These are phyloP conservation scores for Oryza meridionalis DNA, from an alignment of 176 grass and related monocot species.

Conservation along the genomic window DNA sequence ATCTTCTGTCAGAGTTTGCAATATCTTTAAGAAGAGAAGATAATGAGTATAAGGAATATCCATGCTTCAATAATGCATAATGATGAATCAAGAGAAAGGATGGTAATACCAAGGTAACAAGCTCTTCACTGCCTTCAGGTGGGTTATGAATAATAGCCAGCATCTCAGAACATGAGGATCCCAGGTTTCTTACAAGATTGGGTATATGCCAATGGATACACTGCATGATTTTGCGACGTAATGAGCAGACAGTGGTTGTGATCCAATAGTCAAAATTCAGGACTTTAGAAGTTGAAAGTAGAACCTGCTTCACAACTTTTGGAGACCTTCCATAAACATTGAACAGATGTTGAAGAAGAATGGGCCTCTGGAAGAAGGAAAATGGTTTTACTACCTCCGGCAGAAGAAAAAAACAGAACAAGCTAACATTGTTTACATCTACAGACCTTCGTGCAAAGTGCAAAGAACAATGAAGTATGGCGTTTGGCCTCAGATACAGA, in stretches of 20 bases:
- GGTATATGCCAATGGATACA: conserved; percentile 80
- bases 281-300: conserved; percentile 33
- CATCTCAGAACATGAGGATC: conserved; percentile 76
- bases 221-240: conserved; percentile 58
- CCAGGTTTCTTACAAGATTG: conserved; percentile 75
- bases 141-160: conserved; percentile 87
- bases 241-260: conserved; percentile 25
- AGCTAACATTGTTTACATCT: conserved; percentile 13
- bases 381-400: conserved; percentile 35
- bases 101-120: conserved; percentile 80
- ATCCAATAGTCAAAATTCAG: conserved; percentile 39
- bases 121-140: conserved; percentile 95
- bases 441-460: conserved; percentile 93
- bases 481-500: conserved; percentile 71
- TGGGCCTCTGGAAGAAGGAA: conserved; percentile 65
- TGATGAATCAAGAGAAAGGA: conserved; percentile 41
- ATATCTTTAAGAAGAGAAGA: conserved; percentile 58
- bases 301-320: conserved; percentile 93
- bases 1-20: conserved; percentile 88
- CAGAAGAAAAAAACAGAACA: conserved; percentile 4
- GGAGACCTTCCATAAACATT: conserved; percentile 82
- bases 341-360: conserved; percentile 82
- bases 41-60: conserved; percentile 36
- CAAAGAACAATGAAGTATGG: conserved; percentile 86
- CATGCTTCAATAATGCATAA: conserved; percentile 28